Conservation (phyloP, 1,284 basidiomycete genomes). For the Sanghuangporus sanghuang region DNA sequence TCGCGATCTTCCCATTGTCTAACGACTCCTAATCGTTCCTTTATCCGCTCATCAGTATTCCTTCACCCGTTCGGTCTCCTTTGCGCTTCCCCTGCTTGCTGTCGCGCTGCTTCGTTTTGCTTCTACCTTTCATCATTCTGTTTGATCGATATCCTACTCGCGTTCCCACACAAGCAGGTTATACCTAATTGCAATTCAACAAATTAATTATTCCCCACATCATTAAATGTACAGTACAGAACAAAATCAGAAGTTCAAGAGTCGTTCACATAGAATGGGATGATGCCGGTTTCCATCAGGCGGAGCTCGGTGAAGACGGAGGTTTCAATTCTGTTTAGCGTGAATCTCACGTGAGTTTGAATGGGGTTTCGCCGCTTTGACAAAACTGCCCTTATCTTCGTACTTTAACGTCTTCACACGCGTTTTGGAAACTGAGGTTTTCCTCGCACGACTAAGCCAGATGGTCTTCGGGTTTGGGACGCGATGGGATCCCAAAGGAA, state of each 20-base stretch:
- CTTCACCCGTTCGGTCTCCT: background rate
- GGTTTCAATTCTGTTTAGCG: no score
- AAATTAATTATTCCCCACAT: background rate
- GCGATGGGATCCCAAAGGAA: conserved; percentile 20
- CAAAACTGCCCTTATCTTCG: no score
- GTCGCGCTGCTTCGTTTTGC: background rate
- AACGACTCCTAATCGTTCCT: background rate
- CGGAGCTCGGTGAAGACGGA: no score
- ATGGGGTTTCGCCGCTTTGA: no score
- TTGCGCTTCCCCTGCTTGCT: background rate
- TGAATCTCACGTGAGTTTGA: no score
- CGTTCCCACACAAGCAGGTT: background rate
- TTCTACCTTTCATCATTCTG: background rate
- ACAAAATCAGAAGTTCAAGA: background rate
- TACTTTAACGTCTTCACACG: background rate
- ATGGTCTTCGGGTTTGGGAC: conserved; percentile 11
- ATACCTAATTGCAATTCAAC: background rate
- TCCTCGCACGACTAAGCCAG: background rate
- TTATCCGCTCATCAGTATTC: background rate
- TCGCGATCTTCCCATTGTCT: background rate
- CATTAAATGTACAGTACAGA: background rate
- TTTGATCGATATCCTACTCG: background rate
- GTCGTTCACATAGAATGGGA: background rate
- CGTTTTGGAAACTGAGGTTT: no score
- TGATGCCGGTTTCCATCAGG: no score